Percentiles rank a stretch among this genome's conserved stretches.
These are phyloP conservation scores for Lyophyllum atratum DNA, from an alignment of 768 basidiomycete species.

Conservation along the genomic window DNA sequence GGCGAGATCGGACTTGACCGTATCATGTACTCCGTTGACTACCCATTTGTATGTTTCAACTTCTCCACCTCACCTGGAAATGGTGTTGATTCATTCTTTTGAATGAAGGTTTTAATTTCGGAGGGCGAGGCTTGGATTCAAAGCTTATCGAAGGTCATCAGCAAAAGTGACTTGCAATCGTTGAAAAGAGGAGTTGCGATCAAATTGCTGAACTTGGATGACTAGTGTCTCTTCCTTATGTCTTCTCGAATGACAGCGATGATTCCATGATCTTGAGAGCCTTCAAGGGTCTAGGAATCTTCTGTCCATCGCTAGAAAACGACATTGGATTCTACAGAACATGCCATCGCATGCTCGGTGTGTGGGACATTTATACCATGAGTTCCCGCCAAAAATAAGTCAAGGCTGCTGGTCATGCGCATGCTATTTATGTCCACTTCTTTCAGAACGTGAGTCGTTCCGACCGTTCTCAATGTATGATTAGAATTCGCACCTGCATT, in stretches of 20 bases:
- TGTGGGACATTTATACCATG: not conserved
- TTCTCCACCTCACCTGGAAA: too few species aligned
- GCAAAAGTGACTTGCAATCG: constrained; percentile 20
- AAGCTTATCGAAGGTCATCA: constrained; percentile 20
- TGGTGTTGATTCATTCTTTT: not conserved
- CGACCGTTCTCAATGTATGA: not conserved
- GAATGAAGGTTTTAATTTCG: constrained; percentile 18
- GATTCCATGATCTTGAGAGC: too few species aligned
- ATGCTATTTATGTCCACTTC: not conserved
- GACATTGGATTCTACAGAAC: not conserved
- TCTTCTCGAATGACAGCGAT: too few species aligned
- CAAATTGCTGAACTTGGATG: constrained; percentile 28
- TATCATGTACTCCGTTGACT: constrained; percentile 44
- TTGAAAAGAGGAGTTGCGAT: constrained; percentile 31
- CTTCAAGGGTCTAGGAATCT: too few species aligned
- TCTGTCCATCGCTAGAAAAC: too few species aligned
- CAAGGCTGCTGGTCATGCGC: not conserved
- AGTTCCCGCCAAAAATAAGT: not conserved
- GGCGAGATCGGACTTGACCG: constrained; percentile 38
- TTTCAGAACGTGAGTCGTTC: not conserved
- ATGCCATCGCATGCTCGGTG: not conserved
- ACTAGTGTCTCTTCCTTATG: too few species aligned
- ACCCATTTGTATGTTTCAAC: constrained; percentile 30
- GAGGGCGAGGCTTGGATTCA: constrained; percentile 27
- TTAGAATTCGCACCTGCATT: not conserved